Evolutionary conservation across 108 stramenopile species (phyloP).

Genomic region (Fistulifera pelliculosa): DNA sequence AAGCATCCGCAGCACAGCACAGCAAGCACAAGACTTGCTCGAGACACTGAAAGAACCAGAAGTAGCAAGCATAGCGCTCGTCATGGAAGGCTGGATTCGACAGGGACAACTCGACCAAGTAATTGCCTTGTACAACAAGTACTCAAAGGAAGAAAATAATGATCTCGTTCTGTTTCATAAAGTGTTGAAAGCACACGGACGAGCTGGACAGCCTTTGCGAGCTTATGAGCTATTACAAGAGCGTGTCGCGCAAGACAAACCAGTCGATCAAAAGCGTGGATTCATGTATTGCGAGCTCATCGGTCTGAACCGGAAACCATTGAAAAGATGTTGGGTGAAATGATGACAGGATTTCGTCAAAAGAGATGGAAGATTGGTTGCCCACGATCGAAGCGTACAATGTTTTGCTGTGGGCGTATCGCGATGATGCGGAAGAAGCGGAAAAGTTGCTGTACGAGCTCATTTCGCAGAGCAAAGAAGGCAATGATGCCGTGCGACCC

Average conservation of each 20-base stretch:
- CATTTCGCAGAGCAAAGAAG: constrained; percentile 31
- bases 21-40: constrained; percentile 9
- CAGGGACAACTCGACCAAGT: constrained; percentile 24
- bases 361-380: constrained; percentile 16
- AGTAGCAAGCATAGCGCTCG: constrained; percentile 2
- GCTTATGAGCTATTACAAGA: constrained; percentile 22
- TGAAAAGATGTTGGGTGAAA: constrained; percentile 8
- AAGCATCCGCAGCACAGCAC: constrained; percentile 12
- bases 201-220: constrained; percentile 12
- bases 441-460: constrained; percentile 35
- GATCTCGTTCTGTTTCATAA: constrained; percentile 19
- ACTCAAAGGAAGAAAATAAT: constrained; percentile 8
- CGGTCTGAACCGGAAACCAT: constrained; percentile 10
- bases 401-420: constrained; percentile 17
- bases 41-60: constrained; percentile 4
- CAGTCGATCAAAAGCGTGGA: constrained; percentile 23
- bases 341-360: constrained; percentile 24
- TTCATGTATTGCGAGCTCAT: constrained; percentile 33
- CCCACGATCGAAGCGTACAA: constrained; percentile 32
- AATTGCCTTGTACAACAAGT: constrained; percentile 14
- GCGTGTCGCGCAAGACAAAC: constrained; percentile 6
- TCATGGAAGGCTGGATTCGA: constrained; percentile 41
- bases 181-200: constrained; percentile 29
- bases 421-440: constrained; percentile 18
- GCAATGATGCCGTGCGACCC: constrained; percentile 40